Conservation (phyloP, 768 basidiomycete species). For the Suillus subaureus region DNA sequence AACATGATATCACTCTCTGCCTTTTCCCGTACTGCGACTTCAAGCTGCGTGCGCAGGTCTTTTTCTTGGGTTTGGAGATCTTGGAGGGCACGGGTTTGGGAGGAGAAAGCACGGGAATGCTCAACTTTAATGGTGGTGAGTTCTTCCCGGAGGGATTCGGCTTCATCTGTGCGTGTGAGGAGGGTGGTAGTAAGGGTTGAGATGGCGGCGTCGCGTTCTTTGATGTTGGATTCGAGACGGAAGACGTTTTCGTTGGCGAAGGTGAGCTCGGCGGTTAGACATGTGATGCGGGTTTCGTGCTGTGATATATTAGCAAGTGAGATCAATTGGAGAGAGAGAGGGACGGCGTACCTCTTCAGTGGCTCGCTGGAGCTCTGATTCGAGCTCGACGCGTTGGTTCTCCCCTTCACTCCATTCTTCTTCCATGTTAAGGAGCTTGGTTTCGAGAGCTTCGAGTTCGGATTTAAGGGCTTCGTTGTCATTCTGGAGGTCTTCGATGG, state of each 20-base stretch:
- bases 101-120: conserved; percentile 49
- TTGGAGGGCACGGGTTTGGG: conserved; percentile 43
- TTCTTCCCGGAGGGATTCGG: conserved; percentile 56
- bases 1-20: conserved; percentile 58
- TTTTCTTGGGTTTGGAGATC: conserved; percentile 13
- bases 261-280: conserved; percentile 57
- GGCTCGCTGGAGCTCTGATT: conserved; percentile 55
- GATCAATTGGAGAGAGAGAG: background rate
- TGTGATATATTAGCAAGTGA: conserved; percentile 29
- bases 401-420: conserved; percentile 58
- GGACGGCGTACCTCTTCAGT: conserved; percentile 47
- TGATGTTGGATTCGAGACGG: conserved; percentile 61
- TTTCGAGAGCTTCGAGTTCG: conserved; percentile 41
- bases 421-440: conserved; percentile 49
- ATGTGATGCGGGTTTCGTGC: conserved; percentile 51
- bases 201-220: conserved; percentile 59
- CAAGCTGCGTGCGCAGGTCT: conserved; percentile 39
- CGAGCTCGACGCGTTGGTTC: conserved; percentile 55
- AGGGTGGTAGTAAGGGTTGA: conserved; percentile 48
- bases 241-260: conserved; percentile 53
- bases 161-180: conserved; percentile 50
- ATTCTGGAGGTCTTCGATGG: background rate
- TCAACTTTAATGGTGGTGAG: conserved; percentile 57
- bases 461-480: conserved; percentile 10
- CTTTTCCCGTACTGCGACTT: conserved; percentile 52